Evolutionary conservation across 805 yeast genomes (phyloP).

Genomic region (Zygosaccharomyces rouxii): DNA sequence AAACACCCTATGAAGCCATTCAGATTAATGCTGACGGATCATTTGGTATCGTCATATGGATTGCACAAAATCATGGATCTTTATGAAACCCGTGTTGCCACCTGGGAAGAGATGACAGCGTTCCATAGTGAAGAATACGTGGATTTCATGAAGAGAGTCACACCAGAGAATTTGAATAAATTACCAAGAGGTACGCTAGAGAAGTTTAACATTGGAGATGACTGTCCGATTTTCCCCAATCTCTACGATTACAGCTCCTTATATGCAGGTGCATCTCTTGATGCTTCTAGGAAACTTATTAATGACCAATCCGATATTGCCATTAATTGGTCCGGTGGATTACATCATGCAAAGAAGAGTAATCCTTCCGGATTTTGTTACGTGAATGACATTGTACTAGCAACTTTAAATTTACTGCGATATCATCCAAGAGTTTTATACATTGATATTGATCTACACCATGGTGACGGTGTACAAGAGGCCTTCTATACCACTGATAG

Average conservation of each 20-base stretch:
- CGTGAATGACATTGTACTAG: constrained; percentile 83
- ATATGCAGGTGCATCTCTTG: constrained; percentile 86
- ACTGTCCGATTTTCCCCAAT: constrained; percentile 81
- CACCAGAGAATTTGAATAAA: constrained; percentile 66
- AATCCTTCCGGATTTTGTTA: constrained; percentile 92
- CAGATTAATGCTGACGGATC: constrained; percentile 89
- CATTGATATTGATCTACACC: constrained; percentile 88
- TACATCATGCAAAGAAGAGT: constrained; percentile 87
- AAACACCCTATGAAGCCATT: constrained; percentile 99
- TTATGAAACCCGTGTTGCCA: constrained; percentile 78
- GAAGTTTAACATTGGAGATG: constrained; percentile 95
- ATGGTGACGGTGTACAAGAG: constrained; percentile 94
- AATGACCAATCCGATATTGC: constrained; percentile 86
- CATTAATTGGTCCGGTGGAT: constrained; percentile 89
- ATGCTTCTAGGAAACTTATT: constrained; percentile 79
- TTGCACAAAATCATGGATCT: constrained; percentile 87
- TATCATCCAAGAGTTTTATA: constrained; percentile 82
- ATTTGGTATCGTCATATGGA: constrained; percentile 77
- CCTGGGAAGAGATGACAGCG: constrained; percentile 68
- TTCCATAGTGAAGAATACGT: constrained; percentile 89
- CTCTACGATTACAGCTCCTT: constrained; percentile 71
- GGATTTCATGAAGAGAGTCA: constrained; percentile 65
- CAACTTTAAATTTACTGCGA: constrained; percentile 71
- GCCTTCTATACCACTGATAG: constrained; percentile 89
- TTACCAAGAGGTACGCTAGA: constrained; percentile 42